A percentile compares a stretch with the other conserved stretches of the same genome.
phyloP scores from a whole-genome alignment of 2,329 filamentous ascomycete genomes.

The Colletotrichum liriopes region DNA sequence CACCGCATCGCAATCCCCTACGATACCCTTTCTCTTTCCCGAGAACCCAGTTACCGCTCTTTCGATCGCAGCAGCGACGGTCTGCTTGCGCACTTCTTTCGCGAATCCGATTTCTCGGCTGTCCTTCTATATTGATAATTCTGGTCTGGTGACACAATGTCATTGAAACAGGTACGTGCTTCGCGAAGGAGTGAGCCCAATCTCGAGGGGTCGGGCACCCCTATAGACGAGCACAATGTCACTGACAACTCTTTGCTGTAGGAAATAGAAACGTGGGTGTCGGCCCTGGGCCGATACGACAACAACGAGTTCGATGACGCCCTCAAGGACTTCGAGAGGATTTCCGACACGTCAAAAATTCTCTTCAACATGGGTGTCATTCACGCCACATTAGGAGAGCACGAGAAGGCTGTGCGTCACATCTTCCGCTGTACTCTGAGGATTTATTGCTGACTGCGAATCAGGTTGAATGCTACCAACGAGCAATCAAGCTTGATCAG shows the following conservation, averaged over 20 bases:
- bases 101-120: neutral
- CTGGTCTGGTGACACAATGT: slow-evolving; percentile 60
- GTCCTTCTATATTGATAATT: slow-evolving; percentile 9
- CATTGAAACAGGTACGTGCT: slow-evolving; percentile 71
- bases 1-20: slow-evolving; percentile 30
- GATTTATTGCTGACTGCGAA: slow-evolving; percentile 42
- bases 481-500: slow-evolving; percentile 89
- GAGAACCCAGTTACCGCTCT: slow-evolving; percentile 5
- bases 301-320: slow-evolving; percentile 97
- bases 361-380: slow-evolving; percentile 99
- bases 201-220: neutral
- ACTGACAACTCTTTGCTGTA: slow-evolving; percentile 53
- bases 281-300: slow-evolving; percentile 92
- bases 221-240: neutral
- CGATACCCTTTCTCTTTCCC: slow-evolving; percentile 28
- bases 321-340: slow-evolving; percentile 85
- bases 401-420: slow-evolving; percentile 88
- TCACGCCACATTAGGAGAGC: slow-evolving; percentile 94
- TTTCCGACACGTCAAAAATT: slow-evolving; percentile 97
- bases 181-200: neutral
- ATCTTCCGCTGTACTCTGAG: slow-evolving; percentile 4
- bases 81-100: slow-evolving; percentile 27
- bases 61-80: slow-evolving; percentile 35
- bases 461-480: slow-evolving; percentile 95
- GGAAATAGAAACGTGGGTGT: slow-evolving; percentile 99